These are phyloP conservation scores for Tetraselmis striata DNA, from an alignment of 139 green algal genomes.

Conservation along the genomic window DNA sequence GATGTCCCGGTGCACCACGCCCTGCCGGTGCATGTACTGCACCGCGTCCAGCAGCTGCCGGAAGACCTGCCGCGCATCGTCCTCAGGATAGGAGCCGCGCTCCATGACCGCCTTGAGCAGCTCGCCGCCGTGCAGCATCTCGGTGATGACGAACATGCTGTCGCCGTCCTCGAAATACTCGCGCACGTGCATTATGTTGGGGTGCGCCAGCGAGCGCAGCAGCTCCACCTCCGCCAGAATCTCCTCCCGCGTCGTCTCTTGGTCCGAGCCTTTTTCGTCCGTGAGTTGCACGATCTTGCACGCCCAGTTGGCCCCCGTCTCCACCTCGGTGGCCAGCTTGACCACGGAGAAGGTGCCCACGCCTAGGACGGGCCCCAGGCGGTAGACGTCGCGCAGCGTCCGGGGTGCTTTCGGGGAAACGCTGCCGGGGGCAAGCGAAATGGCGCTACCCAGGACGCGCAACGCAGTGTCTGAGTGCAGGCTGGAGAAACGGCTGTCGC, in stretches of 20 bases:
- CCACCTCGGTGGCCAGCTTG: not conserved
- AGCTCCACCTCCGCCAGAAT: not conserved
- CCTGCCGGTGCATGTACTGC: slow-evolving; percentile 15
- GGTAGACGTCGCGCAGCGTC: not conserved
- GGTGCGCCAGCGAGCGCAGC: not conserved
- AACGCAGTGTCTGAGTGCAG: too few species aligned
- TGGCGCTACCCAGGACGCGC: too few species aligned
- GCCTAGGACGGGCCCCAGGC: not conserved
- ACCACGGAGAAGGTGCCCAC: not conserved
- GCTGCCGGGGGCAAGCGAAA: too few species aligned
- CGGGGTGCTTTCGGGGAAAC: too few species aligned
- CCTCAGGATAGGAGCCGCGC: slow-evolving; percentile 11
- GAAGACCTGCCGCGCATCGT: slow-evolving; percentile 8
- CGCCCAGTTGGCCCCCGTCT: not conserved
- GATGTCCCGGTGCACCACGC: slow-evolving; percentile 16
- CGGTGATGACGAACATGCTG: slow-evolving; percentile 6
- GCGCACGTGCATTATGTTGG: slow-evolving; percentile 1
- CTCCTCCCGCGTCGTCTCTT: not conserved
- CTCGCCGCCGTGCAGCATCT: slow-evolving; percentile 10
- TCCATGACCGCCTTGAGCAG: slow-evolving; percentile 8
- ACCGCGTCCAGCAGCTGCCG: slow-evolving; percentile 10
- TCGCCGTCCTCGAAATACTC: slow-evolving; percentile 9
- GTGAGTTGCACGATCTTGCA: not conserved
- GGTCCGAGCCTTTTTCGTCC: not conserved
- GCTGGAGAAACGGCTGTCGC: too few species aligned